Evolutionary conservation across 2,329 filamentous ascomycete species (phyloP).

Genomic region (Xylaria arbuscula): DNA sequence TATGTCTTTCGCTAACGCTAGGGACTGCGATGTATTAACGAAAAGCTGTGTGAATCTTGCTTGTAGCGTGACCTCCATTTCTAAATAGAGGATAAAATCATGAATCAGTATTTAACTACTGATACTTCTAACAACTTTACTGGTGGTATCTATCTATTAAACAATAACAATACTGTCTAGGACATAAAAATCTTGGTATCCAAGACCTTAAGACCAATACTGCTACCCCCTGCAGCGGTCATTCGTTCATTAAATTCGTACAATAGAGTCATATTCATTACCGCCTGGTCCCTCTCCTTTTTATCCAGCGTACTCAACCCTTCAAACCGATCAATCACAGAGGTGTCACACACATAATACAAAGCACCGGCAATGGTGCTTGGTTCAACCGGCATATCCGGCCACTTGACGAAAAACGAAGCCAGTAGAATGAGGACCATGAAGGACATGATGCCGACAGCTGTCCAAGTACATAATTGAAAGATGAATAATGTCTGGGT

Average conservation of each 20-base stretch:
- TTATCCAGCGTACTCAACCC: slow-evolving; percentile 23
- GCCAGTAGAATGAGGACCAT: slow-evolving; percentile 52
- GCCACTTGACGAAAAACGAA: slow-evolving; percentile 52
- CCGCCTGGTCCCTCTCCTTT: slow-evolving; percentile 22
- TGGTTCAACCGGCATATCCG: slow-evolving; percentile 53
- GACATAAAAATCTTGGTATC: slow-evolving; percentile 2
- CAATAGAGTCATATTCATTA: slow-evolving; percentile 16
- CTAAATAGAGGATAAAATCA: too few species aligned
- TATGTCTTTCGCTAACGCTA: too few species aligned
- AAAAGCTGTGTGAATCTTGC: too few species aligned
- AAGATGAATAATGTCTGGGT: slow-evolving; percentile 51
- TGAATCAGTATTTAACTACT: neutral
- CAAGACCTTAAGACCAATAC: slow-evolving; percentile 20
- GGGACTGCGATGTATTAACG: too few species aligned
- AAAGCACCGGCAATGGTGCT: slow-evolving; percentile 52
- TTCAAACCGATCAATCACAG: slow-evolving; percentile 18
- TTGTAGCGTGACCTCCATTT: neutral
- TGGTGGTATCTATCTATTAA: neutral
- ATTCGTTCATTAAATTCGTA: slow-evolving; percentile 30
- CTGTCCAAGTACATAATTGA: slow-evolving; percentile 49
- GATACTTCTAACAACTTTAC: neutral
- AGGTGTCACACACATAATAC: slow-evolving; percentile 47
- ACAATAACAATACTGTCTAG: slow-evolving; percentile 2
- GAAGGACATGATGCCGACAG: slow-evolving; percentile 50
- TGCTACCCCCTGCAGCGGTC: neutral